Evolutionary conservation across 805 yeast genomes (phyloP).

Genomic region (Ogataea degrootiae): DNA sequence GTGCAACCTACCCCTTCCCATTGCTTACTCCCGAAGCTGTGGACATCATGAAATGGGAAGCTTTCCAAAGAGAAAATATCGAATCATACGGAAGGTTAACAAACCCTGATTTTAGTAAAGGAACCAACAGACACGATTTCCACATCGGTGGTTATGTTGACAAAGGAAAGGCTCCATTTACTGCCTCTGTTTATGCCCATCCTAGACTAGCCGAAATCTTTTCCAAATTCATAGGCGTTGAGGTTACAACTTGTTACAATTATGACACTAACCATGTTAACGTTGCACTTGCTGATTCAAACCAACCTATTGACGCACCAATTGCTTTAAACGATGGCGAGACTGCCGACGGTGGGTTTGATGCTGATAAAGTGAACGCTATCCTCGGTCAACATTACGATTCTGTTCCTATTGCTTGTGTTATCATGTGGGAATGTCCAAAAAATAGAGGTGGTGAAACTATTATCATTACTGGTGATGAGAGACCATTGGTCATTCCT

Average conservation of each 20-base stretch:
- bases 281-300: slow-evolving; percentile 34
- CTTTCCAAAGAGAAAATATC: slow-evolving; percentile 39
- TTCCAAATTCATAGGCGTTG: slow-evolving; percentile 46
- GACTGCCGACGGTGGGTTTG: slow-evolving; percentile 21
- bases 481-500: slow-evolving; percentile 19
- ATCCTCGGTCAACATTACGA: slow-evolving; percentile 46
- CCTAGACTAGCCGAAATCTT: slow-evolving; percentile 46
- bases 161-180: slow-evolving; percentile 39
- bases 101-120: slow-evolving; percentile 23
- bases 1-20: slow-evolving; percentile 54
- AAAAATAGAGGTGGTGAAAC: slow-evolving; percentile 48
- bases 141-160: slow-evolving; percentile 44
- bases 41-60: slow-evolving; percentile 50
- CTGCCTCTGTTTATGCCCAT: slow-evolving; percentile 46
- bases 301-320: slow-evolving; percentile 13
- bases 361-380: slow-evolving; percentile 31
- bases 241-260: slow-evolving; percentile 41
- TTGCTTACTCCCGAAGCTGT: slow-evolving; percentile 54
- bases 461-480: slow-evolving; percentile 42
- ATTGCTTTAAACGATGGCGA: slow-evolving; percentile 8
- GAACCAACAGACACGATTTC: slow-evolving; percentile 36
- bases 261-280: slow-evolving; percentile 53
- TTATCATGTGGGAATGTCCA: slow-evolving; percentile 45
- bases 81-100: slow-evolving; percentile 40
- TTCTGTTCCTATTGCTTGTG: slow-evolving; percentile 45